Evolutionary conservation across 176 grass and related monocot genomes (phyloP).

Genomic region (Tillandsia fasciculata): DNA sequence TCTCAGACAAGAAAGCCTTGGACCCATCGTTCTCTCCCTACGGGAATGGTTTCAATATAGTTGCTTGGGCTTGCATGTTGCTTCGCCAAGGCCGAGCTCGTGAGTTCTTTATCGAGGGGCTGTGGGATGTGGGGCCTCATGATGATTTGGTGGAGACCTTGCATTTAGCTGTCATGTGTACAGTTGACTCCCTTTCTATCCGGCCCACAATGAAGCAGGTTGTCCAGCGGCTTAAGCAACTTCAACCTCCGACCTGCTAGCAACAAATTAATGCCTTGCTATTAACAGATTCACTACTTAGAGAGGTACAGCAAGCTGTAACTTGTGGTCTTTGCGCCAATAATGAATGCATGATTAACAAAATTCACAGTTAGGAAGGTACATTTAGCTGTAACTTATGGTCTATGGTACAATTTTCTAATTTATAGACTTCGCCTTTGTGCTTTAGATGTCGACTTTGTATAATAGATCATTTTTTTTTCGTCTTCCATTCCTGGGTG

Average conservation of each 20-base stretch:
- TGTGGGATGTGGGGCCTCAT: constrained; percentile 74
- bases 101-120: constrained; percentile 82
- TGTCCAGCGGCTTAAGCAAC: constrained; percentile 84
- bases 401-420: constrained; percentile 31
- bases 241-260: constrained; percentile 60
- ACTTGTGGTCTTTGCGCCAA: constrained; percentile 19
- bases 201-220: constrained; percentile 90
- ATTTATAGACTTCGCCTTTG: constrained; percentile 47
- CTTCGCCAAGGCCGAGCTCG: constrained; percentile 66
- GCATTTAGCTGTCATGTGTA: constrained; percentile 85
- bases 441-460: constrained; percentile 48
- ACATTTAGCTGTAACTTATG: constrained; percentile 34
- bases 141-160: constrained; percentile 86
- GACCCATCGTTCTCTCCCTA: constrained; percentile 92
- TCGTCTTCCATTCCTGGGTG: constrained; percentile 21
- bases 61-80: constrained; percentile 92
- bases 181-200: constrained; percentile 68
- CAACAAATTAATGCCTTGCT: constrained; percentile 24
- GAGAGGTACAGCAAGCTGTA: constrained; percentile 11
- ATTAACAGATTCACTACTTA: constrained; percentile 30
- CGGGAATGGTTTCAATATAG: constrained; percentile 98
- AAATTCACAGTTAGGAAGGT: constrained; percentile 17
- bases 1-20: constrained; percentile 93
- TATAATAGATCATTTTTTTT: constrained; percentile 36
- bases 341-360: too few relatives aligned